Base-by-base conservation (phyloP, 1,284 basidiomycete species). In the Anthracocystis setariae region DNA sequence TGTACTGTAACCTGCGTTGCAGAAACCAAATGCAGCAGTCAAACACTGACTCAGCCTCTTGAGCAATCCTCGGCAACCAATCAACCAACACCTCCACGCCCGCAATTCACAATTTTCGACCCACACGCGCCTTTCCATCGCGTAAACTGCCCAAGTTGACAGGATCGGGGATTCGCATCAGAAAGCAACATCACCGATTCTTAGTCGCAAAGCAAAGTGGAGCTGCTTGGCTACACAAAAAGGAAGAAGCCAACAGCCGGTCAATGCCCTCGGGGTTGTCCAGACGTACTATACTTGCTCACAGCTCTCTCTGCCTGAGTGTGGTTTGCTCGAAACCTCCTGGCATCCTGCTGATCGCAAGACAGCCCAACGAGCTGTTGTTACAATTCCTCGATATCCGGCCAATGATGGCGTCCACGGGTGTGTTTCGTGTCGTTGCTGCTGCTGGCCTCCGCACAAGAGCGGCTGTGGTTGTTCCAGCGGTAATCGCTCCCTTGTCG, bases 51-150 rank as follows among this genome's bases (percentile, higher is more conserved):
- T 53, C 40, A 45, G 44, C 44, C 23, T 53, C 9, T 12, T 25
- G 20, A 21, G 9, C 21, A 24, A 18, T 24, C 20, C 23, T 40
- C 37, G n/a, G 33, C 35, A 56, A 66, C 64, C 57, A 60, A 66
- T 52, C 35, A 56, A 66, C 64, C 57, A 60, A 66, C 57, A 66
- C 57, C 57, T 66, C 57, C 57, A 60, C 64, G 63, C 53, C 18
- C 23, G 20, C 40, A 10, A 10, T 24, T 17, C 21, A n/a, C n/a
- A n/a, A n/a, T 32, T 50, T 50, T 42, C 18, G 13, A 32, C 46
- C 20, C 8, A 13, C 43, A 61, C 57, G 58, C 53, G 55, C 51
- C n/a, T 53, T 24, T 49, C 15, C 27, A 53, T 61, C 64, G 64
- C 64, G 64, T 67, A 67, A 67, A 66, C 51, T 32, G 48, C 40